phyloP scores from a whole-genome alignment of 257 asterid species.

The Solanum pennellii region DNA sequence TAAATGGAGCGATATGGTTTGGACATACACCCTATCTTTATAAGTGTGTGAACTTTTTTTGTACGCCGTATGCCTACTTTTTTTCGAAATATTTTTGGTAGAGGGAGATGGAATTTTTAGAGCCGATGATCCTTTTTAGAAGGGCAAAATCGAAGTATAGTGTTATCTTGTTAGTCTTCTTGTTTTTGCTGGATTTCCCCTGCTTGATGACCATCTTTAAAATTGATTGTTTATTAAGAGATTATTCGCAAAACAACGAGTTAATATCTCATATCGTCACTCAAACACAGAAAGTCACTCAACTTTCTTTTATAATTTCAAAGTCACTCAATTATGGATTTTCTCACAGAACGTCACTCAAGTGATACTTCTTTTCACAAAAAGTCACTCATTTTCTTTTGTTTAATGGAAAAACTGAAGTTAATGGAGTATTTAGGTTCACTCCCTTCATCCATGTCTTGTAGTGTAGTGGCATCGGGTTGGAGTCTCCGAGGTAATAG shows the following conservation, averaged over 20 bases:
- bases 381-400: too few relatives aligned
- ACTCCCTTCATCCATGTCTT: background rate
- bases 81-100: background rate
- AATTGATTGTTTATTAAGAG: background rate
- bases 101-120: background rate
- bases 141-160: background rate
- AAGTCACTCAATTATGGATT: background rate
- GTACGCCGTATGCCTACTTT: background rate
- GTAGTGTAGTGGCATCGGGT: background rate
- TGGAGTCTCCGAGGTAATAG: background rate
- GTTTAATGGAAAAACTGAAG: background rate
- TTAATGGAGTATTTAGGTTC: background rate
- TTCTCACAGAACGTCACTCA: background rate
- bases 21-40: background rate
- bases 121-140: background rate
- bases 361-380: too few relatives aligned
- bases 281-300: background rate
- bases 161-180: background rate
- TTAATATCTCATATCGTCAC: background rate
- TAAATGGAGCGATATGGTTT: background rate
- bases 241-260: background rate
- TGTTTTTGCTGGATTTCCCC: background rate
- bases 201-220: background rate
- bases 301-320: too few relatives aligned
- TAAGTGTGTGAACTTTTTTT: background rate